Conservation (phyloP, 2,329 filamentous ascomycete genomes). For the Ophiostoma triangulosporum region DNA sequence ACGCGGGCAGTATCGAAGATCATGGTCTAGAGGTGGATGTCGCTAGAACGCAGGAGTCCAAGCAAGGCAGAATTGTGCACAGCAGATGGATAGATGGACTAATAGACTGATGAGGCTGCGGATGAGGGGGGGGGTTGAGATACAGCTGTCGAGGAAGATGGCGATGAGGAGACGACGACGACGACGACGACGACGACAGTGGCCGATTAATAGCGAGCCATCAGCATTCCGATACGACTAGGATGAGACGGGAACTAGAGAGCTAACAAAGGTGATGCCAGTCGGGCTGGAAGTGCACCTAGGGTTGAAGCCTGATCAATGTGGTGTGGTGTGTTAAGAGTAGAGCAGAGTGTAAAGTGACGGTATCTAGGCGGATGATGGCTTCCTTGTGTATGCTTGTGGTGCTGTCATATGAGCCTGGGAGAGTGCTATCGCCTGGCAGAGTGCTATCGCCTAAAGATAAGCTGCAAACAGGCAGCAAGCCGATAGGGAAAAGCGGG, state of each 20-base stretch:
- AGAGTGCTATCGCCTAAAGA: neutral
- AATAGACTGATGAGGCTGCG: neutral
- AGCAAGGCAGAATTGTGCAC: neutral
- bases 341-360: neutral
- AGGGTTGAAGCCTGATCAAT: neutral
- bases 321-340: neutral
- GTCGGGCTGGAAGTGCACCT: neutral
- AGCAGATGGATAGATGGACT: too few species aligned
- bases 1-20: constrained; percentile 9
- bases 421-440: too few species aligned
- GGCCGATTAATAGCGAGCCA: neutral
- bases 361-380: neutral
- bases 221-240: neutral
- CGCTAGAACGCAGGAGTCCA: neutral
- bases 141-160: neutral
- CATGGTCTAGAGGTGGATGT: constrained; percentile 10
- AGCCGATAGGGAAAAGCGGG: neutral
- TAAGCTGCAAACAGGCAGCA: neutral
- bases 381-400: neutral
- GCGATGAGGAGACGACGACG: neutral
- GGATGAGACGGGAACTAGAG: neutral
- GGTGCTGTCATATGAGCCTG: neutral
- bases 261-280: neutral
- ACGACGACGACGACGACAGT: neutral
- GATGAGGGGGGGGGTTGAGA: neutral